Evolutionary conservation across 805 yeast genomes (phyloP), one percentile per base, ranked within the genome.

Genomic region (Metschnikowia henanensis): DNA sequence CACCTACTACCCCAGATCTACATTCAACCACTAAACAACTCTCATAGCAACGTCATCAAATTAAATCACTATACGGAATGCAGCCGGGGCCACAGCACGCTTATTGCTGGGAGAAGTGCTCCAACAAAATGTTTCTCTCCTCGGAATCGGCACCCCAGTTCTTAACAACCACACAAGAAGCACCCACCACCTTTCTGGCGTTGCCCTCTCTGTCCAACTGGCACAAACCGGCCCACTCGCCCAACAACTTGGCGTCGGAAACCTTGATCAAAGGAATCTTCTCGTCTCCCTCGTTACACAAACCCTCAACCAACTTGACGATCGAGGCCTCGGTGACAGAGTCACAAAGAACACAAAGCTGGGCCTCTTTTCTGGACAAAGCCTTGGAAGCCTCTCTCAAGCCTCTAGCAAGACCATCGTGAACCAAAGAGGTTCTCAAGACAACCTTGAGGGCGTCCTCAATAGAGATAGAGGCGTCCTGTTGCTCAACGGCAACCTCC

Each of bases 181-280:
- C 95, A 80, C 99, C 99, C 74, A 94, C 99, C 67, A 94, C 98
- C 89, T 94, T 94, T 84, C 97, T 90, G 79, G 98, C 97, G 83
- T 92, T 90, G 80, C 99, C 99, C 68, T 94, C 98, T 80, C 97
- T 89, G 95, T 94, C 98, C 68, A 92, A 84, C 80, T 90, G 89
- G 82, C 97, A 94, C 65, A 94, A 83, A 87, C 99, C 99, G 70
- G 98, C 98, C 99, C 99, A 94, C 83, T 94, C 98, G 84, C 99
- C 99, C 73, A 94, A 84, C 81, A 89, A 87, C 86, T 94, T 94
- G 72, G 98, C 97, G 73, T 94, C 99, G 65, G 98, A 87, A 65
- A 94, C 98, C 87, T 94, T 94, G 86, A 94, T 87, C 77, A 94
- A 82, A 67, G 99, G 98, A 63, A 92, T 89, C 80, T 88, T 87